Conservation (phyloP, 768 basidiomycete genomes). For the Leccinum obscurum region DNA sequence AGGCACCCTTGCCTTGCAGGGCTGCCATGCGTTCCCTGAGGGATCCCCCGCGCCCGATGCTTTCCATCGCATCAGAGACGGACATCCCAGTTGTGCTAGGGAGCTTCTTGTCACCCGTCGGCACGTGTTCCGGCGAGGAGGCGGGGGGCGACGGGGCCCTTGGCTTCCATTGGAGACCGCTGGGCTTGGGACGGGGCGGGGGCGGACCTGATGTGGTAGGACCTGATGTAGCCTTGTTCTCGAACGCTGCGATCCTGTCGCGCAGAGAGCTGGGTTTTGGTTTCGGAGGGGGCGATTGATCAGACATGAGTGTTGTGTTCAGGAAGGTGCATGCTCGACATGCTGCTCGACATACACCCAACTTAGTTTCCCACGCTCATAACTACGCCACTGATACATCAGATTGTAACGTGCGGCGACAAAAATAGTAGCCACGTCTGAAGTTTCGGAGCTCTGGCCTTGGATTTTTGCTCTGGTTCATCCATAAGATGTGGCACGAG, state of each 20-base stretch:
- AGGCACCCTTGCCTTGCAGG: constrained; percentile 79
- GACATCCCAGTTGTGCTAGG: constrained; percentile 54
- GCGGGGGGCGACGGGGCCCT: constrained; percentile 46
- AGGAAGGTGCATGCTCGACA: constrained; percentile 19
- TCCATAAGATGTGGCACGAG: constrained; percentile 19
- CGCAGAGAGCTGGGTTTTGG: constrained; percentile 77
- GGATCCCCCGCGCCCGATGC: constrained; percentile 76
- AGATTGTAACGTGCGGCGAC: no score
- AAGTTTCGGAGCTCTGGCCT: constrained; percentile 8
- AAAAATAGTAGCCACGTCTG: no score
- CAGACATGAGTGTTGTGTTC: constrained; percentile 52
- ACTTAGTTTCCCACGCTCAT: constrained; percentile 25
- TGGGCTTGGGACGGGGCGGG: no score
- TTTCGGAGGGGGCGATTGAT: constrained; percentile 55
- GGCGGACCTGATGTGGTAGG: neutral
- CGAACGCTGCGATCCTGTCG: constrained; percentile 88
- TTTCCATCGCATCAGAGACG: constrained; percentile 85
- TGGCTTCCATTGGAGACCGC: constrained; percentile 69
- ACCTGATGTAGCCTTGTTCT: constrained; percentile 49
- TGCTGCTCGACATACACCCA: constrained; percentile 15
- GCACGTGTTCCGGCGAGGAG: constrained; percentile 12
- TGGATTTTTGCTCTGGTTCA: constrained; percentile 21
- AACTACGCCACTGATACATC: neutral
- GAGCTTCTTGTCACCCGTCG: constrained; percentile 25
- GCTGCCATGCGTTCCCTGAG: constrained; percentile 96